Percentiles rank a stretch among this genome's conserved stretches.
These are phyloP conservation scores for Aspergillus sp. DNA, from an alignment of 2,329 filamentous ascomycete genomes.

Conservation along the genomic window DNA sequence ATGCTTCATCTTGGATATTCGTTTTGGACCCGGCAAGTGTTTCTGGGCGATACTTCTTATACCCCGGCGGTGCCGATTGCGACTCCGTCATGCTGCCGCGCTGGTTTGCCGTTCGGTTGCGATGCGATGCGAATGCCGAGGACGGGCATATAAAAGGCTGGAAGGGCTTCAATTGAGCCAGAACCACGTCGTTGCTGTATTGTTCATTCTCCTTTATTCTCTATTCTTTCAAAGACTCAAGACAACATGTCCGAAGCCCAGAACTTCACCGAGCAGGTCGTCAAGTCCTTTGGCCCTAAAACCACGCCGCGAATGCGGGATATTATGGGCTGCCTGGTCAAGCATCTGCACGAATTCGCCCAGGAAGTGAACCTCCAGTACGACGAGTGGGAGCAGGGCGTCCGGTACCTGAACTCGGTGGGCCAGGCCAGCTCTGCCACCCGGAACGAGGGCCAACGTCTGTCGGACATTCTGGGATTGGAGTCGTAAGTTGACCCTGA, in stretches of 20 bases:
- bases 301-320: slow-evolving; percentile 56
- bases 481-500: slow-evolving; percentile 44
- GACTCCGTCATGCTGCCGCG: background rate
- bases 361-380: slow-evolving; percentile 68
- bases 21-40: no score
- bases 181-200: no score
- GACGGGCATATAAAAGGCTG: no score
- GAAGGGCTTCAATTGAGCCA: no score
- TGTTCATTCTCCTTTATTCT: no score
- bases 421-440: slow-evolving; percentile 60
- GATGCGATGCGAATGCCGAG: no score
- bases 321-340: slow-evolving; percentile 57
- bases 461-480: slow-evolving; percentile 65
- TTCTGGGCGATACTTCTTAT: background rate
- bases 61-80: background rate
- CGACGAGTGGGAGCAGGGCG: slow-evolving; percentile 69
- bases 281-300: slow-evolving; percentile 65
- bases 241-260: slow-evolving; percentile 46
- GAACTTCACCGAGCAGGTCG: slow-evolving; percentile 64
- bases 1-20: slow-evolving; percentile 58
- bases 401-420: slow-evolving; percentile 66
- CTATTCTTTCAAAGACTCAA: no score
- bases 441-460: slow-evolving; percentile 65
- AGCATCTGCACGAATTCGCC: slow-evolving; percentile 69
- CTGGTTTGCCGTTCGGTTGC: no score